Base-by-base conservation (phyloP, 1,284 basidiomycete species). In the Moniliella sp. region DNA sequence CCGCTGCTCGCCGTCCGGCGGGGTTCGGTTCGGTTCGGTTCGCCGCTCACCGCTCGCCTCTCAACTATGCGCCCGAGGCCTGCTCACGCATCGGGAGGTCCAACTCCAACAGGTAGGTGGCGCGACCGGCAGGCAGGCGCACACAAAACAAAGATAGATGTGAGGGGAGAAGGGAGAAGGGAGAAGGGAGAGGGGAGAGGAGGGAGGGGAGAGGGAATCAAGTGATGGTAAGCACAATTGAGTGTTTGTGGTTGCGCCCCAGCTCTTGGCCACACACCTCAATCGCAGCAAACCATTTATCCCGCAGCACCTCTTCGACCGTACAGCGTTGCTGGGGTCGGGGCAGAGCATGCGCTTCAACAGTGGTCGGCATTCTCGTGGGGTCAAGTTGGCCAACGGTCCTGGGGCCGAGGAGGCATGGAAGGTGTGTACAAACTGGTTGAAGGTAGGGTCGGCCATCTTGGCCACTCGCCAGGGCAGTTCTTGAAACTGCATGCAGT, bases 331-430 rank as follows among this genome's bases (percentile, higher is more conserved):
- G 64, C 64, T 79, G 11, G 86, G 83, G 56, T 93, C 78, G 1
- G 88, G 88, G 54, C 91, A 82, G 31, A 97, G 70, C 86, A 97
- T 97, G 66, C 76, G 76, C 51, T 86, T 75, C 41, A 97, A 71
- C 42, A 94, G 63, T 23, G 71, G 69, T 18, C 88, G 67, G 46
- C 83, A 91, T 36, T 78, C 76, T 30, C 81, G 69, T 3, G 88
- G 84, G 32, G 73, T 75, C 37, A 94, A 66, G 57, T 93, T 88
- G 61, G 76, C 78, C 54, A 97, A 35, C 2, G 62, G 64, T 45
- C 61, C 59, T 68, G 62, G 44, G 37, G 67, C 34, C 43, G 61
- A 30, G 40, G 64, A 42, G 42, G 37, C 35, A 25, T 48, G 25
- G 52, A 64, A 91, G 1, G 76, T 73, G n/a, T 71, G 59, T 2